Base-by-base conservation (phyloP, 352 stramenopile genomes). In the Pythium plurisporium region DNA sequence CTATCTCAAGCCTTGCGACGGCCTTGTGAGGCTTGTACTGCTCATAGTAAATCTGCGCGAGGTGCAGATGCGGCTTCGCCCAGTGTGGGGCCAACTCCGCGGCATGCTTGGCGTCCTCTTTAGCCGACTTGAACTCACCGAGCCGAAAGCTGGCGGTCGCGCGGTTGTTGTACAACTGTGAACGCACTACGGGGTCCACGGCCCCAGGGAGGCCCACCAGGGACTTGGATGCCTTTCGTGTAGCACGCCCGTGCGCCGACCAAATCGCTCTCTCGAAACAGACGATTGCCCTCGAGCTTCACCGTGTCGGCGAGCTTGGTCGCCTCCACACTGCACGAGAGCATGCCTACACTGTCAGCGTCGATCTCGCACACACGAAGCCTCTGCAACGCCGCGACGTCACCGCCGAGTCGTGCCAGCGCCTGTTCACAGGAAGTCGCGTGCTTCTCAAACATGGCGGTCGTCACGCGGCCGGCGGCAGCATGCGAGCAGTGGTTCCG, bases 91-190 rank as follows among this genome's bases (percentile, higher is more conserved):
- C 48, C 34, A 56, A 27, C n/a, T 45, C 36, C 5, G 48, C 48
- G 10, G 48, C 48, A 26, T 36, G 48, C 48, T 46, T 56, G 36
- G 34, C 48, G 48, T 56, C 48, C 15, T 47, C 36, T 17, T 56
- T 56, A 5, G 48, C 48, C 12, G 3, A 22, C 5, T 9, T 7
- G 11, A 47, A 56, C 34, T 34, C 22, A 9, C 37, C 8, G 19
- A 56, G 48, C 4, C 48, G 48, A 25, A 45, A 22, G n/a, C n/a
- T 47, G 3, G 34, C n/a, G 4, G 48, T 47, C 48, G 48, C 34
- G 26, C 37, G 40, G 50, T 31, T 59, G 25, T 36, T 48, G 37
- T 48, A n/a, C 26, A 57, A n/a, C 5, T 48, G 25, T 14, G 48
- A 15, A 10, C 12, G 22, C 34, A 56, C 36, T 11, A 12, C 25